Evolutionary conservation across 768 basidiomycete genomes (phyloP).

Genomic region (Hygrophorus russula): DNA sequence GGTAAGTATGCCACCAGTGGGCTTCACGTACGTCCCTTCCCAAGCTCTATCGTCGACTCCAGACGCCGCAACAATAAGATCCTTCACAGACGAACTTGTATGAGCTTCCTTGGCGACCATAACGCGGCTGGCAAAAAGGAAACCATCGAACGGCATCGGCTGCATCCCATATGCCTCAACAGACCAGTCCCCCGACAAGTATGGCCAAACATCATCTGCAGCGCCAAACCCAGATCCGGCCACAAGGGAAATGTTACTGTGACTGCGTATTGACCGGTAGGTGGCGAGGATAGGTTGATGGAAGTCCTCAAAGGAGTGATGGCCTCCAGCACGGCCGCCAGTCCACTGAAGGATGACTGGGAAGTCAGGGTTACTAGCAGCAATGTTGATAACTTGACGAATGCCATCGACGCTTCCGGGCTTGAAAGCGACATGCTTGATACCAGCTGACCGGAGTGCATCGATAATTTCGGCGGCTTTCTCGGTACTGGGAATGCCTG

Average conservation of each 20-base stretch:
- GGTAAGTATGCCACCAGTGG: slow-evolving; percentile 92
- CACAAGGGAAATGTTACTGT: slow-evolving; percentile 80
- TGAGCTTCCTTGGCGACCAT: slow-evolving; percentile 99
- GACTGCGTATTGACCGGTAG: slow-evolving; percentile 82
- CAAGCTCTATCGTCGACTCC: slow-evolving; percentile 85
- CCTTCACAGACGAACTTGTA: slow-evolving; percentile 89
- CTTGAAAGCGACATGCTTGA: slow-evolving; percentile 96
- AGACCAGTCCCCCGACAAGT: slow-evolving; percentile 95
- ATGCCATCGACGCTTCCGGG: slow-evolving; percentile 98
- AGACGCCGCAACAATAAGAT: slow-evolving; percentile 88
- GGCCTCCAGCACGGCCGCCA: slow-evolving; percentile 96
- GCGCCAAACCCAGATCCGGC: slow-evolving; percentile 86
- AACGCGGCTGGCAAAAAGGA: slow-evolving; percentile 91
- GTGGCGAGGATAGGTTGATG: slow-evolving; percentile 91
- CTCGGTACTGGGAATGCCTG: slow-evolving; percentile 93
- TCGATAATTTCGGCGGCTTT: slow-evolving; percentile 95
- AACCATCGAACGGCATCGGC: slow-evolving; percentile 98
- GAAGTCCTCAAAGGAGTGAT: slow-evolving; percentile 98
- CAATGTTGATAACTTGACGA: slow-evolving; percentile 93
- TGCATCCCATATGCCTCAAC: slow-evolving; percentile 69
- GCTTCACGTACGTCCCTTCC: slow-evolving; percentile 91
- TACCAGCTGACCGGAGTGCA: slow-evolving; percentile 70
- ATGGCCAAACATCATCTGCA: slow-evolving; percentile 93
- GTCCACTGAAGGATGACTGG: slow-evolving; percentile 99
- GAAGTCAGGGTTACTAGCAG: slow-evolving; percentile 87